Conservation (phyloP, 2,329 filamentous ascomycete species). For the Cladobotryum mycophilum region DNA sequence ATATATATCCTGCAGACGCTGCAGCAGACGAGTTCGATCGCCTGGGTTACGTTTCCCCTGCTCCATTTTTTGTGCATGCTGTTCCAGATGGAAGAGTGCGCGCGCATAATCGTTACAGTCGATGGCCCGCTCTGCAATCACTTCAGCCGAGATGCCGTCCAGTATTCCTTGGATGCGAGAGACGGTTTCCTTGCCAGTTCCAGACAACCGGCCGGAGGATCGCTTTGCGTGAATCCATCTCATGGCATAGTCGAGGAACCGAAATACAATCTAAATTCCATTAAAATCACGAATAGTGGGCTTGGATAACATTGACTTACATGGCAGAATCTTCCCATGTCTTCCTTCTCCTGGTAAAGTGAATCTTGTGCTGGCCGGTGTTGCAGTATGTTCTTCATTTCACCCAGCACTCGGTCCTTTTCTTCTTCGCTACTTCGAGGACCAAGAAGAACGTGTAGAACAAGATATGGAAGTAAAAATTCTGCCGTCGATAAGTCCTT, state of each 20-base stretch:
- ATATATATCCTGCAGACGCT: conserved; percentile 86
- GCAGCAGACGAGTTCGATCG: conserved; percentile 60
- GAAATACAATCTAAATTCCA: conserved; percentile 68
- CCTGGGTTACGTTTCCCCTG: conserved; percentile 40
- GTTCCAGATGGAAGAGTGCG: conserved; percentile 90
- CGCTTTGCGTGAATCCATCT: conserved; percentile 78
- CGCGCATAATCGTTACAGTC: conserved; percentile 90
- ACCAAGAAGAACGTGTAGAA: conserved; percentile 75
- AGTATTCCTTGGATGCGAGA: conserved; percentile 46
- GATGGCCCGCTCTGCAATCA: conserved; percentile 76
- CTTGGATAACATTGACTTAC: conserved; percentile 40
- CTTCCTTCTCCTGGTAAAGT: conserved; percentile 60
- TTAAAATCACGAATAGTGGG: conserved; percentile 15
- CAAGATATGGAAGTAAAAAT: conserved; percentile 83
- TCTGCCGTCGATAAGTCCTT: conserved; percentile 81
- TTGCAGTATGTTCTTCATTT: conserved; percentile 69
- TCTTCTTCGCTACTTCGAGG: conserved; percentile 55
- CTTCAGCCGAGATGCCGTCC: conserved; percentile 62
- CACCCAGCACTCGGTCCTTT: conserved; percentile 58
- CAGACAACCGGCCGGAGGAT: conserved; percentile 21
- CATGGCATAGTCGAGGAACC: conserved; percentile 84
- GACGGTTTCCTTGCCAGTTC: conserved; percentile 42
- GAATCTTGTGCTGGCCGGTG: conserved; percentile 47
- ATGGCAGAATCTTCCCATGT: conserved; percentile 80
- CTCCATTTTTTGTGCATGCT: conserved; percentile 61